A percentile compares a stretch with the other conserved stretches of the same genome.
Conservation (phyloP, 345 rosid species). For the Iberis pinnata region DNA sequence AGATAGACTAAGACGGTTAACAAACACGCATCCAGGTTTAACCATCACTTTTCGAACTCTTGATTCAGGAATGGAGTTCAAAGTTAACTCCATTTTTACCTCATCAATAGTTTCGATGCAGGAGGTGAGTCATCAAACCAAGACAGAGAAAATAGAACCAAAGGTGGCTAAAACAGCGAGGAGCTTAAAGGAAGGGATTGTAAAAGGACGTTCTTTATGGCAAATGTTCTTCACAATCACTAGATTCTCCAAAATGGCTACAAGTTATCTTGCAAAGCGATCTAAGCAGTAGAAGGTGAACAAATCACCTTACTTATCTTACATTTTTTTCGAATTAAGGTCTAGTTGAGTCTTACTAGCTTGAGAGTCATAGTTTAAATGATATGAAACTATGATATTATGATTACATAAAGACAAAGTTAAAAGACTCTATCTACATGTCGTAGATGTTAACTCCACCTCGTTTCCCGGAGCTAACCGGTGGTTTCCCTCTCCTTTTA, state of each 20-base stretch:
- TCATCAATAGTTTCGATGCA: slow-evolving; percentile 65
- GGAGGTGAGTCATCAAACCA: slow-evolving; percentile 36
- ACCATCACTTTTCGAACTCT: neutral
- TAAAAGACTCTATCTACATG: slow-evolving; percentile 16
- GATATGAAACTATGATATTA: slow-evolving; percentile 12
- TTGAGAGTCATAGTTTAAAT: slow-evolving; percentile 18
- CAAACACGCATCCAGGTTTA: slow-evolving; percentile 46
- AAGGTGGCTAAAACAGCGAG: slow-evolving; percentile 51
- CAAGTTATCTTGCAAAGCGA: slow-evolving; percentile 40
- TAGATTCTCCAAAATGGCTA: slow-evolving; percentile 38
- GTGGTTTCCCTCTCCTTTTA: slow-evolving; percentile 15
- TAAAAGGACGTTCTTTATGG: slow-evolving; percentile 57
- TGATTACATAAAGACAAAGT: slow-evolving; percentile 1
- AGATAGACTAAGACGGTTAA: slow-evolving; percentile 60
- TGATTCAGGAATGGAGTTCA: neutral
- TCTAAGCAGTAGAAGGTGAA: slow-evolving; percentile 35
- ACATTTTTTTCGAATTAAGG: neutral
- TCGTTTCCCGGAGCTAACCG: slow-evolving; percentile 18
- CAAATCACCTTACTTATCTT: neutral
- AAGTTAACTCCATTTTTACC: slow-evolving; percentile 48
- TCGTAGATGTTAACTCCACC: slow-evolving; percentile 26
- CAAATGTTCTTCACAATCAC: slow-evolving; percentile 43
- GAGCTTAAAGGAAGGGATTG: slow-evolving; percentile 51
- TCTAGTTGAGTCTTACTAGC: slow-evolving; percentile 15
- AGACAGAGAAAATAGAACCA: slow-evolving; percentile 38